phyloP scores from a whole-genome alignment of 2,329 filamentous ascomycete species.

The Paramyrothecium sp. region DNA sequence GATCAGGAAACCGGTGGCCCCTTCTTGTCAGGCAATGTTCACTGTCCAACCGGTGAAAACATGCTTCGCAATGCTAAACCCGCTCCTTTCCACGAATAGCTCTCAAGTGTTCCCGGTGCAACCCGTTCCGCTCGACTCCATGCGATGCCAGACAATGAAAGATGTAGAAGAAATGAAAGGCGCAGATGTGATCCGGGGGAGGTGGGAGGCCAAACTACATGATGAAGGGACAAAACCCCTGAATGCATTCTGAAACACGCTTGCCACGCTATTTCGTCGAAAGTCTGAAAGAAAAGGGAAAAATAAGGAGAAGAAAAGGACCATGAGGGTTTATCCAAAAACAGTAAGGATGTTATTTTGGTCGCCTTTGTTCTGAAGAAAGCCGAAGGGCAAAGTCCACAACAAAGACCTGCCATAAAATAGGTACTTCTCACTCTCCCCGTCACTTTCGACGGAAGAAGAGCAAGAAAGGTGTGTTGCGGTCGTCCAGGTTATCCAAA shows the following conservation, averaged over 20 bases:
- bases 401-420: not conserved
- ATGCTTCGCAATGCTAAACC: too few species aligned
- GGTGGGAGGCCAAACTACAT: not conserved
- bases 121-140: not conserved
- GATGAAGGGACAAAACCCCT: not conserved
- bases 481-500: not conserved
- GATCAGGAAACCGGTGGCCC: too few species aligned
- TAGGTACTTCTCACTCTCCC: not conserved
- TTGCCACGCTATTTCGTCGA: not conserved
- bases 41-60: too few species aligned
- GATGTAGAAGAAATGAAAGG: not conserved
- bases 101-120: too few species aligned
- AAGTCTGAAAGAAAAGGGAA: not conserved
- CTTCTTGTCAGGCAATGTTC: too few species aligned
- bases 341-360: not conserved
- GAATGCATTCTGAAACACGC: not conserved
- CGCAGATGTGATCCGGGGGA: not conserved
- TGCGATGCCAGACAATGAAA: not conserved
- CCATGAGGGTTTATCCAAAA: not conserved
- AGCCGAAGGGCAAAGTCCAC: too few species aligned
- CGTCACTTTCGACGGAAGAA: slow-evolving; percentile 40
- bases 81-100: too few species aligned
- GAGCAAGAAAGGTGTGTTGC: slow-evolving; percentile 38
- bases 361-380: too few species aligned
- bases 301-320: not conserved